These are phyloP conservation scores for Phytopythium mirpurense DNA, from an alignment of 352 stramenopile genomes.

Conservation along the genomic window DNA sequence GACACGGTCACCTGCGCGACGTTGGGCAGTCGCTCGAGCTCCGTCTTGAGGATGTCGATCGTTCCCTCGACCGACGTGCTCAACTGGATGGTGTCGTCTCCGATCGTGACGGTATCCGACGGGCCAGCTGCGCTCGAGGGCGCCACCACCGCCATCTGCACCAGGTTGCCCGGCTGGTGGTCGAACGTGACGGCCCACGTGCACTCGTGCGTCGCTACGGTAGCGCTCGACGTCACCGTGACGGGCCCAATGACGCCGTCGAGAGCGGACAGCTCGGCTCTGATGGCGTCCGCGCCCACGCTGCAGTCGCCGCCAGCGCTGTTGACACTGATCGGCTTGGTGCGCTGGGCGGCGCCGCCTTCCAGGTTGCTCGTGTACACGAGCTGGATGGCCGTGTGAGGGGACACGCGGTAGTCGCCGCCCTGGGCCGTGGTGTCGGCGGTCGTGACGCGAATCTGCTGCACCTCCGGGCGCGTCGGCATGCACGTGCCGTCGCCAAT, in stretches of 20 bases:
- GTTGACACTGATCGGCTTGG: constrained; percentile 81
- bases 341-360: constrained; percentile 46
- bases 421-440: constrained; percentile 87
- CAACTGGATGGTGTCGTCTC: constrained; percentile 82
- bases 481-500: constrained; percentile 61
- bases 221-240: constrained; percentile 36
- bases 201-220: constrained; percentile 63
- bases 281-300: constrained; percentile 47
- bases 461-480: constrained; percentile 70
- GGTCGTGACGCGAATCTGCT: constrained; percentile 88
- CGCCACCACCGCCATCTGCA: constrained; percentile 63
- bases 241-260: constrained; percentile 36
- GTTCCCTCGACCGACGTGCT: constrained; percentile 67
- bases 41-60: constrained; percentile 92
- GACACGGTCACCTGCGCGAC: constrained; percentile 90
- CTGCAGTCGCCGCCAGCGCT: constrained; percentile 75
- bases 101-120: constrained; percentile 37
- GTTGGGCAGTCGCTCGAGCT: constrained; percentile 89
- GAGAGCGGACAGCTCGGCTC: constrained; percentile 41
- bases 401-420: constrained; percentile 87
- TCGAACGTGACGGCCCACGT: constrained; percentile 89
- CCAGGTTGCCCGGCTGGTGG: constrained; percentile 82
- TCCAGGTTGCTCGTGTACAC: constrained; percentile 75
- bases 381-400: constrained; percentile 82
- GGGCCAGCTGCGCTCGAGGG: constrained; percentile 29